A percentile compares a stretch with the other conserved stretches of the same genome.
phyloP scores from a whole-genome alignment of 2,329 filamentous ascomycete genomes.

The Podosphaera xanthii region DNA sequence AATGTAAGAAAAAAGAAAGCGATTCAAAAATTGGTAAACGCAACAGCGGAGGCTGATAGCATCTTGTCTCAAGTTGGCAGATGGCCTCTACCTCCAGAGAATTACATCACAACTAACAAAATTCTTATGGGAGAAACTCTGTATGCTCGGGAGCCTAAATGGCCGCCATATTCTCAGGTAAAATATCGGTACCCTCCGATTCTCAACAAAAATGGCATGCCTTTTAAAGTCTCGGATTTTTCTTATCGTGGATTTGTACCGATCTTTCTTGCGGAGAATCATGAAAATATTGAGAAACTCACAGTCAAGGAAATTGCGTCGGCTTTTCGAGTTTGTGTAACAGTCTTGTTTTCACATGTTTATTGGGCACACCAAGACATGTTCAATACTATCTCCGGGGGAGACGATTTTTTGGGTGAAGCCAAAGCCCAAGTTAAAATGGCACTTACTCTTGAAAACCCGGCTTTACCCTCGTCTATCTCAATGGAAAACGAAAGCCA shows the following conservation, averaged over 20 bases:
- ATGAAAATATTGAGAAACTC: background rate
- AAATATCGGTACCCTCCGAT: background rate
- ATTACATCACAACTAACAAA: background rate
- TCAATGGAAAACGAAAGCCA: background rate
- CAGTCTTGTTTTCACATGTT: background rate
- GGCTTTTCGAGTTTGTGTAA: constrained; percentile 3
- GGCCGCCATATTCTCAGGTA: background rate
- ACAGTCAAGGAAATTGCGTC: background rate
- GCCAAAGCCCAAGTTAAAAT: background rate
- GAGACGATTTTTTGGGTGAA: background rate
- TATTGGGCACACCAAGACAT: background rate
- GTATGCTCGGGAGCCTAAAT: background rate
- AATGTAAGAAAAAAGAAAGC: background rate
- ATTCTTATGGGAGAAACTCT: background rate
- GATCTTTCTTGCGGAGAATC: constrained; percentile 3
- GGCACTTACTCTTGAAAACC: background rate
- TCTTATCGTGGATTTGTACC: constrained; percentile 4
- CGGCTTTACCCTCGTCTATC: background rate
- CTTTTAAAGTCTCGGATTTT: constrained; percentile 4
- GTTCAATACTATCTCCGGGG: background rate
- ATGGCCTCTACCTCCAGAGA: background rate
- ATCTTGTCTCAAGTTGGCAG: background rate
- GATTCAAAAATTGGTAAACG: background rate
- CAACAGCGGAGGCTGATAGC: background rate
- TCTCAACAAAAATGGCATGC: constrained; percentile 1